Base-by-base conservation (phyloP, 495 filamentous ascomycete species). In the Paragyromitra xinjiangensis region DNA sequence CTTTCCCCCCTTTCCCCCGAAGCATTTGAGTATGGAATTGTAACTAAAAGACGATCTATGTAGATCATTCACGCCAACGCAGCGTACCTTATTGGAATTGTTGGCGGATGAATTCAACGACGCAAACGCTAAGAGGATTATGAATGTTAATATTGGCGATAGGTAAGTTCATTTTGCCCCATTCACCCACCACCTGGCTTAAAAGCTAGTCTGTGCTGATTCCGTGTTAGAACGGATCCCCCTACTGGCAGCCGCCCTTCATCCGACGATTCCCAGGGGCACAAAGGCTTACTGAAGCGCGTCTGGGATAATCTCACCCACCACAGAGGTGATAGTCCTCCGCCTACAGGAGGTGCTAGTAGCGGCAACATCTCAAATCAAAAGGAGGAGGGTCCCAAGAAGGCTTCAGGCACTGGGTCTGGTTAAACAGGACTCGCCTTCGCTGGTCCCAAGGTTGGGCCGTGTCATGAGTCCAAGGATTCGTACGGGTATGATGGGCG, bases 81-180 rank as follows among this genome's bases (percentile, higher is more conserved):
- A 98, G 85, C 88, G 96, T 45, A 94, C 91, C 0, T 91, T 99
- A 40, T 83, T 98, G 71, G 95, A 99, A 84, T 93, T 98, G 86
- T 88, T 99, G 56, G 95, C 95, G 39, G 94, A 99, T 79, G 95
- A 99, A 86, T 89, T 98, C 87, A 89, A 88, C 12, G 95, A 99
- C 82, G 92, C 93, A 84, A 92, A 89, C 19, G 95, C 95, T n/a
- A 94, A 91, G 83, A 88, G 96, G 55, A 89, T 95, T 53, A 98
- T 98, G 94, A 93, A 90, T 73, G 84, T 92, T 63, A 85, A 82
- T 69, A 85, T 86, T 76, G 83, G 84, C 24, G 86, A 84, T 51
- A 44, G 82, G 86, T 89, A 86, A 80, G 84, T 61, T 19, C 11
- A 2, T 29, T 50, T 56, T n/a, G 19, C 51, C 42, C 16, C 6